phyloP scores from a whole-genome alignment of 805 yeast species.

The Starmerella sirachaensis region DNA sequence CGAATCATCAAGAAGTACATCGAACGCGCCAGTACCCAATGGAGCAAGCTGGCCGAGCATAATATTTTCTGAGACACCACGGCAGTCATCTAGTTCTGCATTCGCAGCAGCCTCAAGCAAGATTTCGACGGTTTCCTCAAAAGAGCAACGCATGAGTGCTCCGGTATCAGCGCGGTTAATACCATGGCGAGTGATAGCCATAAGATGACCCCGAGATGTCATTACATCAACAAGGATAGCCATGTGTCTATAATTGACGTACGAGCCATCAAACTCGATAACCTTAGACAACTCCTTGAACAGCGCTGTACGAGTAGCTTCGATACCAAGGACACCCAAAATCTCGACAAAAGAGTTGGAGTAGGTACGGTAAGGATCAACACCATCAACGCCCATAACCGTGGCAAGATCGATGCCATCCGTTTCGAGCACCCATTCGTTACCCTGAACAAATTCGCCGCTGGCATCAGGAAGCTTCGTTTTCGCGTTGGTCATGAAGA shows the following conservation, averaged over 20 bases:
- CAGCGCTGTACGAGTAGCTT: slow-evolving; percentile 91
- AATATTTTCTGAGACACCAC: slow-evolving; percentile 96
- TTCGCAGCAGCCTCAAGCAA: slow-evolving; percentile 95
- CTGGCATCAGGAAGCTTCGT: slow-evolving; percentile 41
- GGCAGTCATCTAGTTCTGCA: slow-evolving; percentile 95
- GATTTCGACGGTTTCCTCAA: slow-evolving; percentile 98
- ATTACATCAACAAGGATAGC: slow-evolving; percentile 93
- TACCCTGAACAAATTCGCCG: slow-evolving; percentile 80
- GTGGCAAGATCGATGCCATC: slow-evolving; percentile 95
- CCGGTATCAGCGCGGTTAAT: slow-evolving; percentile 98
- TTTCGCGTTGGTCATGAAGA: slow-evolving; percentile 44
- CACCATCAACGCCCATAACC: slow-evolving; percentile 91
- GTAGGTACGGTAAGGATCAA: slow-evolving; percentile 78
- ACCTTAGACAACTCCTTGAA: slow-evolving; percentile 92
- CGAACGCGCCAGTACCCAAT: slow-evolving; percentile 96
- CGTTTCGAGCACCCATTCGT: slow-evolving; percentile 97
- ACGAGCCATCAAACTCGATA: slow-evolving; percentile 98
- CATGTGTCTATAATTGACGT: slow-evolving; percentile 96
- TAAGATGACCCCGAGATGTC: slow-evolving; percentile 96
- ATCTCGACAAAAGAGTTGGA: slow-evolving; percentile 95
- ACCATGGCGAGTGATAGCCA: slow-evolving; percentile 99
- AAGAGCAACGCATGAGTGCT: slow-evolving; percentile 97
- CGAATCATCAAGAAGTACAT: slow-evolving; percentile 85
- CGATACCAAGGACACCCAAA: slow-evolving; percentile 90
- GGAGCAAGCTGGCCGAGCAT: slow-evolving; percentile 98